Evolutionary conservation across 257 asterid genomes (phyloP).

Genomic region (Echites panduratus): DNA sequence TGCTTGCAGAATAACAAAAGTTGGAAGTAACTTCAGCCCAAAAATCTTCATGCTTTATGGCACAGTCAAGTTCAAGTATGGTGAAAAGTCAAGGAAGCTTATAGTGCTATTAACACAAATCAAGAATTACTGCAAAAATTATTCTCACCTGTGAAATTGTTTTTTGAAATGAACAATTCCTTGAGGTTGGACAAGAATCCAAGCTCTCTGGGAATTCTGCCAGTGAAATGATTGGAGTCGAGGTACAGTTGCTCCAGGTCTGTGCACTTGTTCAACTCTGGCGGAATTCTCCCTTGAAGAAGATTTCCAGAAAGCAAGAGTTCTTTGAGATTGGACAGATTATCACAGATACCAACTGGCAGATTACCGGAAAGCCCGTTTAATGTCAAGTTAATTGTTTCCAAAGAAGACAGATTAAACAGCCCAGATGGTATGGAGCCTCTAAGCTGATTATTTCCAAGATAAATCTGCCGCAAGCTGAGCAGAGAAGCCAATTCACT

Average conservation of each 20-base stretch:
- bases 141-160: neutral
- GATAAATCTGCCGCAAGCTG: neutral
- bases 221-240: neutral
- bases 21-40: no score
- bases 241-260: slow-evolving; percentile 2
- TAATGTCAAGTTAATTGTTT: neutral
- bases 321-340: neutral
- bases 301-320: slow-evolving; percentile 8
- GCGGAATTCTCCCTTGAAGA: slow-evolving; percentile 22
- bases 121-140: neutral
- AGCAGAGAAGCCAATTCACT: neutral
- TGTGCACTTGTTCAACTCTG: slow-evolving; percentile 22
- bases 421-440: slow-evolving; percentile 21
- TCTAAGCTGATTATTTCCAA: slow-evolving; percentile 3
- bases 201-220: neutral
- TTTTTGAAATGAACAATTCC: neutral
- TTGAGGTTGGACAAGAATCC: neutral
- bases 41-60: no score
- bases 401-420: slow-evolving; percentile 22
- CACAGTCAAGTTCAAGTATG: no score
- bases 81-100: no score
- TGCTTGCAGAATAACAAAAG: no score
- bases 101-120: no score
- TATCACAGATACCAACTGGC: slow-evolving; percentile 7
- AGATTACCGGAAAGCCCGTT: slow-evolving; percentile 19